phyloP scores from a whole-genome alignment of 169 alveolate species.

The Cryptosporidium canis region DNA sequence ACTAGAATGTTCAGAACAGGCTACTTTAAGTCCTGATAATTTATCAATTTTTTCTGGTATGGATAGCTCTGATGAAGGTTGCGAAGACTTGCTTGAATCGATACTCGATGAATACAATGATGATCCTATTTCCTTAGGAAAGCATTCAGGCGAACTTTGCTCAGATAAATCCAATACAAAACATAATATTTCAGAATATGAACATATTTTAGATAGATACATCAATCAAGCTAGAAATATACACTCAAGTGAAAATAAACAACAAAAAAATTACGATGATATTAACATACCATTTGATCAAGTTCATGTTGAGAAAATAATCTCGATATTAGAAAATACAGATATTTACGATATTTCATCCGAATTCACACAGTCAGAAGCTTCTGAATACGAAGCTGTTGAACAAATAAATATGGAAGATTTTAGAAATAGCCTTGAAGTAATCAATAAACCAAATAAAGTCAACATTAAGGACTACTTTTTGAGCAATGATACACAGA shows the following conservation, averaged over 20 bases:
- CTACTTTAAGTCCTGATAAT: not conserved
- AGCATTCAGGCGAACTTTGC: not conserved
- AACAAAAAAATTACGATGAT: conserved; percentile 5
- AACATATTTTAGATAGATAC: conserved; percentile 51
- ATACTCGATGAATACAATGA: conserved; percentile 34
- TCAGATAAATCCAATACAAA: not conserved
- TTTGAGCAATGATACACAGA: not conserved
- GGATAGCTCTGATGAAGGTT: not conserved
- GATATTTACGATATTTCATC: not conserved
- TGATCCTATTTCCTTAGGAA: not conserved
- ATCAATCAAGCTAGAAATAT: conserved; percentile 2
- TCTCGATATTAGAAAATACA: conserved; percentile 38
- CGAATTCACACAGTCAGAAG: not conserved
- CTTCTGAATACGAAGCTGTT: not conserved
- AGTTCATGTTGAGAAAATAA: conserved; percentile 5
- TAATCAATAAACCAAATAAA: conserved; percentile 14
- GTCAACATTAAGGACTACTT: not conserved
- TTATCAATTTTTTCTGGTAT: not conserved
- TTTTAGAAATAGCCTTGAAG: not conserved
- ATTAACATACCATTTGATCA: conserved; percentile 12
- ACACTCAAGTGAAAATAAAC: not conserved
- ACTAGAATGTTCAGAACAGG: not conserved
- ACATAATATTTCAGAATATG: conserved; percentile 11
- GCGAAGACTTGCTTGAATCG: not conserved
- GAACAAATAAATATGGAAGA: not conserved